Conservation (phyloP, 75 land plant species). For the Azolla pinnata region DNA sequence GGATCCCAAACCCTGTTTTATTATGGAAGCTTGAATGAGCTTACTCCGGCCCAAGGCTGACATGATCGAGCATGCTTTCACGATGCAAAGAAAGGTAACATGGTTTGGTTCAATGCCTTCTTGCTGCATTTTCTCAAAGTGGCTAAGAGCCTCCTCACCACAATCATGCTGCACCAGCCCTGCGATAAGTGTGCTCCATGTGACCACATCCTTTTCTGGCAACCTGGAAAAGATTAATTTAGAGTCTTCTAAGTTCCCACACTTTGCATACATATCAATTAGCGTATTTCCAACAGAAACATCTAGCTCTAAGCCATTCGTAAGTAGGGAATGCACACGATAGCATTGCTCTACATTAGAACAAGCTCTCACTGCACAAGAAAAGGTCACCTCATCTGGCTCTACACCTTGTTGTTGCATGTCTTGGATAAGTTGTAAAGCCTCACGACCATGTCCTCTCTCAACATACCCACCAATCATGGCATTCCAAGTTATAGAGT, state of each 20-base stretch:
- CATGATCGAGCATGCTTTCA: constrained; percentile 2
- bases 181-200: constrained; percentile 18
- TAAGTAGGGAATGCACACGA: too few species aligned
- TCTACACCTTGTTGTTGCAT: constrained; percentile 30
- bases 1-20: constrained; percentile 5
- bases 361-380: constrained; percentile 43
- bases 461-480: constrained; percentile 46
- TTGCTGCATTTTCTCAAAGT: background rate
- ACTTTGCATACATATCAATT: constrained; percentile 18
- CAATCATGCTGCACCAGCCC: constrained; percentile 7
- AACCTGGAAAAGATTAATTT: constrained; percentile 4
- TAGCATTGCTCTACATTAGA: too few species aligned
- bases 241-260: constrained; percentile 13
- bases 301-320: constrained; percentile 7
- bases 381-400: constrained; percentile 39
- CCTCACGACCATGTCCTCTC: constrained; percentile 25
- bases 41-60: constrained; percentile 10
- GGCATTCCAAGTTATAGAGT: background rate
- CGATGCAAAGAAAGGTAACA: background rate
- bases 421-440: constrained; percentile 30
- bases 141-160: background rate
- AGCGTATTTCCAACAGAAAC: constrained; percentile 11
- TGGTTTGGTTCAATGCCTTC: background rate
- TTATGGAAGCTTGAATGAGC: background rate
- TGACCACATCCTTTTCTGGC: constrained; percentile 7